Evolutionary conservation across 1,284 basidiomycete genomes (phyloP).

Genomic region (Xanthoconium separans): DNA sequence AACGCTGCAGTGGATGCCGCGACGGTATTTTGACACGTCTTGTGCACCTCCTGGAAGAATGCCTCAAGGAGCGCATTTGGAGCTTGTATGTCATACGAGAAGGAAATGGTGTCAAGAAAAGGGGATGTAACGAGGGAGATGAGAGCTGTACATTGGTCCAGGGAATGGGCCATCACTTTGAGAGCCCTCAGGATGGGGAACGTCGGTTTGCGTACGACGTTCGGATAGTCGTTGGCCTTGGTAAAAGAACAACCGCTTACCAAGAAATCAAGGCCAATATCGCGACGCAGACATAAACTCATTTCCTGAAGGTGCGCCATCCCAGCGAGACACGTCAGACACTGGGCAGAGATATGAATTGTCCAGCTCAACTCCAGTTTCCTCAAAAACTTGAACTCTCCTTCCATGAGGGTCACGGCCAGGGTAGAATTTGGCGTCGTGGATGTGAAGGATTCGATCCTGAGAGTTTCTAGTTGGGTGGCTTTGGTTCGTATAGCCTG

Average conservation of each 20-base stretch:
- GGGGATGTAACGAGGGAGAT: constrained; percentile 25
- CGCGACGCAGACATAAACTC: constrained; percentile 16
- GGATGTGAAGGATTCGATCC: constrained; percentile 27
- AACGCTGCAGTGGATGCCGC: neutral
- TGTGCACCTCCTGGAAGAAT: constrained; percentile 25
- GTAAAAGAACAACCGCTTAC: constrained; percentile 4
- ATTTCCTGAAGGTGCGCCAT: constrained; percentile 27
- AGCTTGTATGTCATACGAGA: constrained; percentile 33
- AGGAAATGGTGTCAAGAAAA: constrained; percentile 18
- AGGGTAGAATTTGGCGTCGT: constrained; percentile 8
- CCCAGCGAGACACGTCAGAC: constrained; percentile 16
- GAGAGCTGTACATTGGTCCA: constrained; percentile 29
- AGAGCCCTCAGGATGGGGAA: constrained; percentile 25
- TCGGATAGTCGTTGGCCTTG: neutral
- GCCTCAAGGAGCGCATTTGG: constrained; percentile 19
- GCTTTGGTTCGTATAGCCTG: constrained; percentile 24
- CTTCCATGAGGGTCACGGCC: constrained; percentile 17
- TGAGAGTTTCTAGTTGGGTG: constrained; percentile 17
- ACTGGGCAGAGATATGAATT: constrained; percentile 26
- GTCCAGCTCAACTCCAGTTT: constrained; percentile 25
- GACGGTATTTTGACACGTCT: constrained; percentile 9
- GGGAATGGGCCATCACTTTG: constrained; percentile 24
- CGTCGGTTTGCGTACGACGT: neutral
- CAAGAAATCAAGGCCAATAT: constrained; percentile 23
- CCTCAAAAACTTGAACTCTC: constrained; percentile 23